These are phyloP conservation scores for Echinochloa phyllopogon DNA, from an alignment of 176 grass and related monocot species.

Conservation along the genomic window DNA sequence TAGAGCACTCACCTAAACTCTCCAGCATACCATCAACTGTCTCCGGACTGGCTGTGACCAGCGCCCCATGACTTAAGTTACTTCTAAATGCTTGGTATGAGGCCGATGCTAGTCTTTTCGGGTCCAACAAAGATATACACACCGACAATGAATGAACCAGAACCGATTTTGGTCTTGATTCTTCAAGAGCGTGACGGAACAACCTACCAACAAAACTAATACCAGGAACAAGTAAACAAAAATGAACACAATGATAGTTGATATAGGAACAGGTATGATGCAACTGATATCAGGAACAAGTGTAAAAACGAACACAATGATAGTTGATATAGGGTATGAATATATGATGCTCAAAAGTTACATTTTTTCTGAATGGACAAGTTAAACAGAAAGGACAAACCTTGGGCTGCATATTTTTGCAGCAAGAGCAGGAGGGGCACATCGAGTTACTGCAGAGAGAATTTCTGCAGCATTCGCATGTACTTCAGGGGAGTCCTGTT, in stretches of 20 bases:
- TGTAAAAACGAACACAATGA: neutral
- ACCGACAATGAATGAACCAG: conserved; percentile 80
- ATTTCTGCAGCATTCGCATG: conserved; percentile 90
- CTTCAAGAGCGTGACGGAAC: conserved; percentile 76
- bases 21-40: conserved; percentile 79
- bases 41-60: conserved; percentile 75
- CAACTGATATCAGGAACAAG: neutral
- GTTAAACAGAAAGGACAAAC: conserved; percentile 39
- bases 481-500: conserved; percentile 82
- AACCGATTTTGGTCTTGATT: conserved; percentile 80
- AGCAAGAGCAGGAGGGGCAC: conserved; percentile 66
- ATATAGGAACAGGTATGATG: conserved; percentile 10
- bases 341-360: neutral
- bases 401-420: conserved; percentile 81
- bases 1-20: conserved; percentile 58
- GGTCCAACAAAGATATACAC: conserved; percentile 84
- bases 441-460: conserved; percentile 82
- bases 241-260: neutral
- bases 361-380: conserved; percentile 21
- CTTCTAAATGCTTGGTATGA: conserved; percentile 83
- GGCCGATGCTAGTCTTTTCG: conserved; percentile 74
- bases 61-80: conserved; percentile 70
- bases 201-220: conserved; percentile 85
- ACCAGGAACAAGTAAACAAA: conserved; percentile 30
- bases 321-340: neutral